Evolutionary conservation across 352 stramenopile species (phyloP).

Genomic region (Elongisporangium prolatum): DNA sequence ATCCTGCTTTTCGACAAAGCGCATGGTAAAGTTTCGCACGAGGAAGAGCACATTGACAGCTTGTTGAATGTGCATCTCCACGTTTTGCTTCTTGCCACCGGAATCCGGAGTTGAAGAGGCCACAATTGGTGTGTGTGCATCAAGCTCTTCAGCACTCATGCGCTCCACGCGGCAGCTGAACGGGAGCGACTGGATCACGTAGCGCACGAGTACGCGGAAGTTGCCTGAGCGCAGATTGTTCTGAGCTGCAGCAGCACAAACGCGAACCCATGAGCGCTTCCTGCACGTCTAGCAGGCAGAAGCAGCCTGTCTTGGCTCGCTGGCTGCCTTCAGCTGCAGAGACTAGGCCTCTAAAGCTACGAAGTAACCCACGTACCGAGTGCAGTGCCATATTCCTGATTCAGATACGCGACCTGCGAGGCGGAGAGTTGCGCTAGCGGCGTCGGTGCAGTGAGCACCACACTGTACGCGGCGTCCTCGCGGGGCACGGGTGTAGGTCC

Average conservation of each 20-base stretch:
- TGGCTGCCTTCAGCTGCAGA: background rate
- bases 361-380: constrained; percentile 32
- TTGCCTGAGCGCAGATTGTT: constrained; percentile 73
- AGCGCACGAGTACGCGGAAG: constrained; percentile 69
- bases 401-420: constrained; percentile 50
- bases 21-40: constrained; percentile 66
- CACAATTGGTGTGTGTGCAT: constrained; percentile 21
- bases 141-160: constrained; percentile 48
- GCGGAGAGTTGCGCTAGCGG: constrained; percentile 53
- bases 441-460: constrained; percentile 33
- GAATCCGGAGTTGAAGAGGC: constrained; percentile 8
- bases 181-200: constrained; percentile 45
- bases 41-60: constrained; percentile 71
- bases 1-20: constrained; percentile 67
- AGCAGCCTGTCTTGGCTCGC: background rate
- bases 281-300: background rate
- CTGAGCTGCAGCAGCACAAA: constrained; percentile 23
- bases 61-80: constrained; percentile 42
- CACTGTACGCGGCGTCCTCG: constrained; percentile 50
- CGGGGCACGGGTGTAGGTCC: constrained; percentile 34
- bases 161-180: constrained; percentile 50
- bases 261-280: background rate
- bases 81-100: constrained; percentile 24
- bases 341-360: background rate
- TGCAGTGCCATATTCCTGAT: constrained; percentile 51